Base-by-base conservation (phyloP, 208 protist genomes). In the Phytomonas sp. region DNA sequence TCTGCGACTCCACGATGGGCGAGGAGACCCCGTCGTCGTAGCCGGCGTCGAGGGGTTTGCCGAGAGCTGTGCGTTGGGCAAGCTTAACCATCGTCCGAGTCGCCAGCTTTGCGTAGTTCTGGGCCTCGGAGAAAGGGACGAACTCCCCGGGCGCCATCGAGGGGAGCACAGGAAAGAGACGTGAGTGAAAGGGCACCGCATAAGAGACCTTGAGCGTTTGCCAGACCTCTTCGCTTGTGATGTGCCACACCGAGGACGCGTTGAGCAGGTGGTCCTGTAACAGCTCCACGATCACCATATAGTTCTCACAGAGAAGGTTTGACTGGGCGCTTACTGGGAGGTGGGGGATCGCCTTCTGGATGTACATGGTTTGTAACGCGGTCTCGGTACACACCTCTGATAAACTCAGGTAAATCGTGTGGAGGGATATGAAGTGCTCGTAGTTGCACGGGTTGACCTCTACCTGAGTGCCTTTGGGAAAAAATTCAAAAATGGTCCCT, bases 381-480 rank as follows among this genome's bases (percentile, higher is more conserved):
- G 66, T 64, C 11, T 77, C 63, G 19, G 67, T 70, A 29, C 60
- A 40, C 23, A 73, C 60, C 29, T 69, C 63, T 16, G 40, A 70
- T 11, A 68, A 61, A 11, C 79, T 56, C 31, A 76, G 60, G 56
- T 78, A 81, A 19, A 71, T 29, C 34, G 66, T 52, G 59, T 82
- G 37, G 70, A 92, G 71, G 0, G 56, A 23, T 31, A 76, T 66
- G 30, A 92, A 92, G 29, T 40, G 60, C 59, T 69, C 68, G 36
- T 80, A 86, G 71, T 88, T 92, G 69, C 75, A 75, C 42, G 77
- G 73, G 29, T 75, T 88, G 16, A 92, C 82, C 12, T 62, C 65
- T 0, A 92, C 69, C 29, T 75, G 70, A n/a, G 70, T 63, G 37
- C 84, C 80, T 40, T 77, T 63, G 31, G 84, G 87, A 63, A 90